Evolutionary conservation across 176 grass and related monocot species (phyloP), one percentile per base, ranked within the genome.

Genomic region (Carex myosuroides): DNA sequence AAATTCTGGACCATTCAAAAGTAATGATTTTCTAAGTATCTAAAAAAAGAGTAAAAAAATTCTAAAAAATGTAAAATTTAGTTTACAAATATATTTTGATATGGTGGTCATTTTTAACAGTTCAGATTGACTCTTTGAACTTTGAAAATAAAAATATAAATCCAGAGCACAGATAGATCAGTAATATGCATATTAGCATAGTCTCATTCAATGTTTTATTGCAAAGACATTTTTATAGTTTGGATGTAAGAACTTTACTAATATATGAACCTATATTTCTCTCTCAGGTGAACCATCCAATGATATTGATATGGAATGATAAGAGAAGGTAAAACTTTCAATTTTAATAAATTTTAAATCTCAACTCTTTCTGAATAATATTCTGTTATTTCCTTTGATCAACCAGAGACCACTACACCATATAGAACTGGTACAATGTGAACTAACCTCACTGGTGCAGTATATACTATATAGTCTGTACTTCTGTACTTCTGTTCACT

Each of bases 261-360:
- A 78, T 73, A 78, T 78, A 30, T 54, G 44, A 57, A 78, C 13
- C 44, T 33, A 18, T 78, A 17, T 57, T 21, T 56, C 24, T 44
- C 52, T 33, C 26, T 55, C 52, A 78, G 73, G 52, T 33, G 52
- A 54, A 56, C 24, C 50, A 18, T 56, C 26, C 18, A 78, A 54
- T 78, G 73, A 33, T 78, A 52, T 78, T 33, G 52, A 57, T 57
- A 78, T 78, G 52, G 73, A 57, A 78, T 78, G 26, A 78, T 2
- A 12, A 52, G 5, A 32, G 52, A 78, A 57, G 73, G 52, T 78
- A 14, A 78, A 53, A 52, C 21, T 52, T 74, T 33, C 2, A 78
- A 13, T 24, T 78, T 71, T 56, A 12, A 24, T 35, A 32, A 78
- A 74, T 74, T 20, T 53, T 53, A 33, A 30, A 8, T 55, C 21